Base-by-base conservation (phyloP, 2,329 filamentous ascomycete genomes). In the Verticillium nubilum region DNA sequence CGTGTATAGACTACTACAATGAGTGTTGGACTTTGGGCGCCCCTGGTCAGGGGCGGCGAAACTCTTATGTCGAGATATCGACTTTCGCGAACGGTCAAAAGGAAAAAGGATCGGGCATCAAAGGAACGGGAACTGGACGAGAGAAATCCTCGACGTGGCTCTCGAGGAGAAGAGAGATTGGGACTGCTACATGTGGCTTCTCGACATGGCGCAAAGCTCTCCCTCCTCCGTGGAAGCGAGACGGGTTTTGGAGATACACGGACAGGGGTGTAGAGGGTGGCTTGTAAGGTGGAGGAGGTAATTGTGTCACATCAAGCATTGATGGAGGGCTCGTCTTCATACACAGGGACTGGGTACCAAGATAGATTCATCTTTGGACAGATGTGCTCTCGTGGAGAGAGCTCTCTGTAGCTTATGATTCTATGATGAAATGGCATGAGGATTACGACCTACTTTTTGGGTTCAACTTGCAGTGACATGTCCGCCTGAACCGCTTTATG, bases 381-480 rank as follows among this genome's bases (percentile, higher is more conserved):
- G 62, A 60, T 60, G 57, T 58, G 59, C 58, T 57, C 62, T 52
- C 42, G 59, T 60, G 54, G 55, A 26, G 29, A 13, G 53, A 29
- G 29, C 56, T 47, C 61, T 63, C 50, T 64, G 58, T 56, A 61
- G 61, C 56, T 63, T 59, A 64, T 64, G 62, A 64, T 60, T 59
- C 61, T 60, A 63, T 63, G 62, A 64, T 54, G 62, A 64, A 64
- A 64, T 64, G 62, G 61, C 61, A 64, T 63, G 62, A 64, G 58
- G 63, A 59, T 64, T 63, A 64, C 56, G 62, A 64, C 62, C 58
- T 28, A 53, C 42, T 47, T 12, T 47, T 26, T 54, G 54, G 25
- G 10, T 58, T 58, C 42, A 47, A 47, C 12, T 5, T 37, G 54
- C 19, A 52, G 13, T 52, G 35, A 33, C 35, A 25, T 12, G 42